phyloP scores from a whole-genome alignment of 176 grass and related monocot genomes.

The Rhynchospora breviuscula region DNA sequence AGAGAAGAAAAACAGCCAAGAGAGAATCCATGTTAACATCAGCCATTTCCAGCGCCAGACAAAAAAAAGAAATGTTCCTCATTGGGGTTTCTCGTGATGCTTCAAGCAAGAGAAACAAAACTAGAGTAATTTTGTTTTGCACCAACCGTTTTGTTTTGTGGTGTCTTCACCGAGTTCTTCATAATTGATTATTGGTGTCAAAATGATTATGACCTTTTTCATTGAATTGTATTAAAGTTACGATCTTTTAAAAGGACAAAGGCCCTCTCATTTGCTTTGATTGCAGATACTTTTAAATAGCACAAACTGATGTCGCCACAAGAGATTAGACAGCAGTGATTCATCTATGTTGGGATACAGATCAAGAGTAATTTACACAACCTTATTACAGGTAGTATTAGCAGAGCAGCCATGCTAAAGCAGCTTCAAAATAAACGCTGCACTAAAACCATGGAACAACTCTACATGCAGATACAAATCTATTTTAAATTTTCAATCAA shows the following conservation, averaged over 20 bases:
- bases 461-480: neutral
- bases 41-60: slow-evolving; percentile 25
- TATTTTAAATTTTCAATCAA: slow-evolving; percentile 13
- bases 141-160: neutral
- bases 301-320: neutral
- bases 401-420: slow-evolving; percentile 16
- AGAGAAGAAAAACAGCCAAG: slow-evolving; percentile 6
- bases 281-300: neutral
- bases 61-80: slow-evolving; percentile 7
- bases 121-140: neutral
- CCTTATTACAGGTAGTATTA: slow-evolving; percentile 18
- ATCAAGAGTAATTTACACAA: neutral
- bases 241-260: neutral
- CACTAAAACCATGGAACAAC: slow-evolving; percentile 12
- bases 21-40: slow-evolving; percentile 21
- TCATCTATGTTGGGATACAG: neutral
- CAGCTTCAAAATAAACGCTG: slow-evolving; percentile 23
- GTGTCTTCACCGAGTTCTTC: neutral
- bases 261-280: neutral
- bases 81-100: slow-evolving; percentile 9
- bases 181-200: neutral
- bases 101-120: slow-evolving; percentile 11
- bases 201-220: neutral
- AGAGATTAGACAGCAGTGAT: neutral
- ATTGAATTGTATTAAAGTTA: neutral